These are phyloP conservation scores for Lepidium africanum DNA, from an alignment of 345 rosid genomes.

Conservation along the genomic window DNA sequence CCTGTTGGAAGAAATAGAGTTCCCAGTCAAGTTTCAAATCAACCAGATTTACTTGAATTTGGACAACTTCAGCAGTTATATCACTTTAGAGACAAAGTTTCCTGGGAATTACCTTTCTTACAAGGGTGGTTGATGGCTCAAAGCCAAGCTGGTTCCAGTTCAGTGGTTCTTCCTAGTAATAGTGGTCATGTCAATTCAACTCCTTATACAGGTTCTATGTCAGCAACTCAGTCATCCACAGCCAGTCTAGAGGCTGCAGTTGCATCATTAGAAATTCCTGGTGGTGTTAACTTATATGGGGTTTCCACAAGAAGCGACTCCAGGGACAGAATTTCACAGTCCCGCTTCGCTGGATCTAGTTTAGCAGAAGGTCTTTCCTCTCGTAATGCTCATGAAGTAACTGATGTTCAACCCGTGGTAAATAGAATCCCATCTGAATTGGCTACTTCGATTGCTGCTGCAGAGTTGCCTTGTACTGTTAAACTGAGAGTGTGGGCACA, in stretches of 20 bases:
- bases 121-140: constrained; percentile 79
- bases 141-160: constrained; percentile 51
- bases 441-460: constrained; percentile 79
- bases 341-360: constrained; percentile 40
- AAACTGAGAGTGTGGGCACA: constrained; percentile 87
- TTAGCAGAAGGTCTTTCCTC: constrained; percentile 34
- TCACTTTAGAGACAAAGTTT: constrained; percentile 50
- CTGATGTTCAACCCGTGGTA: constrained; percentile 45
- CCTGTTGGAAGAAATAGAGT: constrained; percentile 32
- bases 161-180: constrained; percentile 35
- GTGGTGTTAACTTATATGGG: constrained; percentile 42
- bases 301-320: constrained; percentile 41
- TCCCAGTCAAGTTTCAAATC: constrained; percentile 25
- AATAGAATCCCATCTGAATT: constrained; percentile 66
- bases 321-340: constrained; percentile 31
- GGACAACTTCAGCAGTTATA: constrained; percentile 47
- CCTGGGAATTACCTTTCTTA: constrained; percentile 67
- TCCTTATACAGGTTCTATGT: constrained; percentile 31
- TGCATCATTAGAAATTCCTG: constrained; percentile 44
- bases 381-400: constrained; percentile 26
- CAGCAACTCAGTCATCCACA: constrained; percentile 29
- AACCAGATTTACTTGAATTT: constrained; percentile 30
- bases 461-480: constrained; percentile 94
- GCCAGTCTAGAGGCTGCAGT: constrained; percentile 43
- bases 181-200: constrained; percentile 31